A percentile compares a stretch with the other conserved stretches of the same genome.
Conservation (phyloP, 257 asterid genomes). For the Jacaranda mimosifolia region DNA sequence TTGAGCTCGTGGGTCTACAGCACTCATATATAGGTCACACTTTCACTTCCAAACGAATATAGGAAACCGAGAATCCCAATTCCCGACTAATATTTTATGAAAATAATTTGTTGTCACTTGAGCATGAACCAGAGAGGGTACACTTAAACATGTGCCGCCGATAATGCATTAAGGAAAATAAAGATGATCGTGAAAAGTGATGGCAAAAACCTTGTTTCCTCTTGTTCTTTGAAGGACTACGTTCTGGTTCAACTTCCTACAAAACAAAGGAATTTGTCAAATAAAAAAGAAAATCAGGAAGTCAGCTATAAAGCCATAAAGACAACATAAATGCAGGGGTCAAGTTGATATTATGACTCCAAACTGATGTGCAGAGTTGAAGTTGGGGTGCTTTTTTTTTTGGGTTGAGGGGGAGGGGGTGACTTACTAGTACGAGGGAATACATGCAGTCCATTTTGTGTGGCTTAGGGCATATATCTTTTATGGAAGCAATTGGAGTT, state of each 20-base stretch:
- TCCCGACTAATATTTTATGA: not conserved
- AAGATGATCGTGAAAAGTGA: constrained; percentile 26
- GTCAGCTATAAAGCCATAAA: constrained; percentile 14
- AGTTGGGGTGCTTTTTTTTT: no score
- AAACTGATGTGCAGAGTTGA: no score
- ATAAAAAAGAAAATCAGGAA: constrained; percentile 24
- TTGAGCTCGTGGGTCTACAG: not conserved
- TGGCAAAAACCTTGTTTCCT: constrained; percentile 64
- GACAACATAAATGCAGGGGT: not conserved
- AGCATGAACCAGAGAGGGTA: not conserved
- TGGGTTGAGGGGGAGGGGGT: no score
- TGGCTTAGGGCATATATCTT: no score
- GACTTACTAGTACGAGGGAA: no score
- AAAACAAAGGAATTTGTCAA: constrained; percentile 29
- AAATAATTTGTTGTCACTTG: not conserved
- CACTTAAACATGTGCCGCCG: constrained; percentile 13
- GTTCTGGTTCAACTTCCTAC: constrained; percentile 67
- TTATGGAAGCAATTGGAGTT: no score
- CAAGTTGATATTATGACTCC: no score
- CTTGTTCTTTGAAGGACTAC: constrained; percentile 48
- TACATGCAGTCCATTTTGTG: no score
- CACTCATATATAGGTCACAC: constrained; percentile 1
- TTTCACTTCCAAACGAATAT: not conserved
- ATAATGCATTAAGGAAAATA: not conserved
- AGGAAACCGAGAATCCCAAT: no score